Percentiles rank a stretch among this genome's conserved stretches.
These are phyloP conservation scores for Trichophyton simii DNA, from an alignment of 2,329 filamentous ascomycete genomes.

Conservation along the genomic window DNA sequence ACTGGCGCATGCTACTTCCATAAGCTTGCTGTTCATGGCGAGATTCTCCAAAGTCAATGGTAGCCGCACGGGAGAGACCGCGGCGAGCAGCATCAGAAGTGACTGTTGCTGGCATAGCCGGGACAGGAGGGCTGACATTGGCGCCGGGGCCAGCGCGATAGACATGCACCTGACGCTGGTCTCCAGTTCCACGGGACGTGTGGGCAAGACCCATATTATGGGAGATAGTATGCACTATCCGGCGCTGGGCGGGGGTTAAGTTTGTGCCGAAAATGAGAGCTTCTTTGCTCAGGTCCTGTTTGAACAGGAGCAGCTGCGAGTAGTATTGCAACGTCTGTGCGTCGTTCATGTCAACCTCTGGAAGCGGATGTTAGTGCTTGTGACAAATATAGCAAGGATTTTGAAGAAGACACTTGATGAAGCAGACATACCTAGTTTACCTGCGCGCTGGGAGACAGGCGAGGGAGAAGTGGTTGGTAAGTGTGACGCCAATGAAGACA, in stretches of 20 bases:
- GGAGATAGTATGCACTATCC: constrained; percentile 83
- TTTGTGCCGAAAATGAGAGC: constrained; percentile 72
- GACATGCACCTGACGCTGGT: constrained; percentile 82
- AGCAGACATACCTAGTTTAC: constrained; percentile 25
- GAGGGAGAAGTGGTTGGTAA: constrained; percentile 53
- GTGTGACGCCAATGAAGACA: constrained; percentile 62
- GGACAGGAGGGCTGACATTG: constrained; percentile 50
- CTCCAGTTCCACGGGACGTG: constrained; percentile 74
- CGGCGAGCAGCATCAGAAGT: constrained; percentile 67
- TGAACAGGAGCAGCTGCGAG: constrained; percentile 79
- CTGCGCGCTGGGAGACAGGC: constrained; percentile 47
- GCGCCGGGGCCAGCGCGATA: constrained; percentile 45
- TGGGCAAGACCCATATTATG: constrained; percentile 92
- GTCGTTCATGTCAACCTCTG: constrained; percentile 82
- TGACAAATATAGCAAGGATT: not conserved
- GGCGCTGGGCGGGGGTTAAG: constrained; percentile 69
- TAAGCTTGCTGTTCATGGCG: constrained; percentile 50
- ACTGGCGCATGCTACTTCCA: constrained; percentile 61
- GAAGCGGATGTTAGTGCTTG: constrained; percentile 16
- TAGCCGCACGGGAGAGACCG: constrained; percentile 83
- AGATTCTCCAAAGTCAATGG: constrained; percentile 84
- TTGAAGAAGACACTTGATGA: constrained; percentile 3
- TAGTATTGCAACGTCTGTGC: constrained; percentile 78
- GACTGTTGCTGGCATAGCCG: constrained; percentile 49
- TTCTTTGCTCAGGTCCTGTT: constrained; percentile 63